Conservation (phyloP, 139 green algal genomes). For the Micractinium sp. region DNA sequence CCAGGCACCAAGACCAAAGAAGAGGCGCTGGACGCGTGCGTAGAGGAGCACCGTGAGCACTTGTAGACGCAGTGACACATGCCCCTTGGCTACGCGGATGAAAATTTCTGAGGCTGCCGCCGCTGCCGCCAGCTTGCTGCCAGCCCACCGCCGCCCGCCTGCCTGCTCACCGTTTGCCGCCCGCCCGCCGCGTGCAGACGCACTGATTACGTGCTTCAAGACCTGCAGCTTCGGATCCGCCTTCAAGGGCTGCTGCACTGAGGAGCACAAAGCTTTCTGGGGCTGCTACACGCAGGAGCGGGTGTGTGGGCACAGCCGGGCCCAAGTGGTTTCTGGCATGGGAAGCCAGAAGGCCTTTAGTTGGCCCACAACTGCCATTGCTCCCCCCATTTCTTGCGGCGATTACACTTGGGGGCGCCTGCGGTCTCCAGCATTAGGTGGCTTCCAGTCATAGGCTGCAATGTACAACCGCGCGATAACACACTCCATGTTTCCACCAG, state of each 20-base stretch:
- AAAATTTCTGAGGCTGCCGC: neutral
- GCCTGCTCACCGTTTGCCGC: too few species aligned
- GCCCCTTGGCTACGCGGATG: neutral
- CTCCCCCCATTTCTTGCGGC: neutral
- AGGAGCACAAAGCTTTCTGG: constrained; percentile 47
- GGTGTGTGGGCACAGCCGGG: neutral
- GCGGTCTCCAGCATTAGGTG: too few species aligned
- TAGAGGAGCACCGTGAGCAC: constrained; percentile 21
- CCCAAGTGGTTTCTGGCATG: neutral
- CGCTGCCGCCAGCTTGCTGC: neutral
- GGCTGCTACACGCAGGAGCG: constrained; percentile 40
- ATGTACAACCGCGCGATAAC: too few species aligned
- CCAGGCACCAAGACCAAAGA: constrained; percentile 14
- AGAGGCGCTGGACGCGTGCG: constrained; percentile 24
- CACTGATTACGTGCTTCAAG: constrained; percentile 39
- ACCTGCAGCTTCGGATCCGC: constrained; percentile 10
- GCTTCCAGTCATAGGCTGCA: too few species aligned
- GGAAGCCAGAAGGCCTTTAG: neutral
- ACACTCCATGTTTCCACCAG: too few species aligned
- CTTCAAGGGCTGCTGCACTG: constrained; percentile 42
- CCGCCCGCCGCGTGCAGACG: neutral
- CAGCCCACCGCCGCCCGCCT: neutral
- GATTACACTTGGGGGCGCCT: neutral
- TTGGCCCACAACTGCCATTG: too few species aligned
- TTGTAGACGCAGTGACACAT: neutral